Evolutionary conservation across 208 protist genomes (phyloP), one percentile per base, ranked within the genome.

Genomic region (Pavlovales sp.): DNA sequence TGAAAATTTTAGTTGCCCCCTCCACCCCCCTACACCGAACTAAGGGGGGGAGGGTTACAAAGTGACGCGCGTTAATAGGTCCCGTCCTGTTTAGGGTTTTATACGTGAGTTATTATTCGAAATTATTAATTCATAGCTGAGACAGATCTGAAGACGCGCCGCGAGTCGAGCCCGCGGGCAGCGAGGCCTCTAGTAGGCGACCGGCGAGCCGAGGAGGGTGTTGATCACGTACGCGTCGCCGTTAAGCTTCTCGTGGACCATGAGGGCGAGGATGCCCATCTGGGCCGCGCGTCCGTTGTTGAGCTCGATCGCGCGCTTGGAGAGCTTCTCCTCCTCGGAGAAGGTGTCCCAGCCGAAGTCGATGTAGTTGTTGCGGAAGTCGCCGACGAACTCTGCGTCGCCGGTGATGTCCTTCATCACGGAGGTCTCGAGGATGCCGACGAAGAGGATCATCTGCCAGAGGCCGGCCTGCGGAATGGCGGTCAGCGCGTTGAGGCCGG

Each of bases 251-350:
- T 85, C 81, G 81, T 85, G 81, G 81, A 75, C 75, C 14, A 71
- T 4, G 46, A 85, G 71, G 81, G 46, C 81, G 4, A 37, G 7
- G 47, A 85, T 85, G 81, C 81, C 81, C 81, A 85, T 85, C 81
- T 76, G 71, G 46, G 81, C 81, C 26, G 81, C 81, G 47, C 81
- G 81, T 42, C 81, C 81, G 81, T 85, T 85, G 81, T 85, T 85
- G 14, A 66, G 22, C 46, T 66, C 46, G 14, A 28, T 66, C 46
- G 46, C 10, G 14, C 46, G 46, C 46, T 66, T 66, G 14, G 10
- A 10, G 46, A 66, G 46, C 46, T 66, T 66, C 46, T 66, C 14
- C 46, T 66, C 14, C 46, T 10, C 14, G 46, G 46, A 28, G 46
- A 66, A 66, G 46, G 46, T 28, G 46, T 66, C 46, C 46, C 46